Evolutionary conservation across 2,329 filamentous ascomycete genomes (phyloP).

Genomic region (Proliferodiscus dingleyae): DNA sequence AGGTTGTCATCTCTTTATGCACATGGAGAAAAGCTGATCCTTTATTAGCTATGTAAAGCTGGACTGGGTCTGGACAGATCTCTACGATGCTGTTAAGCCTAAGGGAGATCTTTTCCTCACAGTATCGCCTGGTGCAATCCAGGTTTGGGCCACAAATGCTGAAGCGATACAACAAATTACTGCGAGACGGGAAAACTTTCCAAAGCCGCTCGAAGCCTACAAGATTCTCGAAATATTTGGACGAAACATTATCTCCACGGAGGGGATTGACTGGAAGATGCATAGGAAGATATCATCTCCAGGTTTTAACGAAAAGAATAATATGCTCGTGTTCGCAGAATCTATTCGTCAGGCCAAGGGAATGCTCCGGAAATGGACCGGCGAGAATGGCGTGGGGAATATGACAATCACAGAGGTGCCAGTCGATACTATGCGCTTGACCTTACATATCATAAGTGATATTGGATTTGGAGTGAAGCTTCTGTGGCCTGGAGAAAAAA

Average conservation of each 20-base stretch:
- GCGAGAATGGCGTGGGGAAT: conserved; percentile 35
- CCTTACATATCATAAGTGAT: conserved; percentile 56
- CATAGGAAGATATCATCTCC: conserved; percentile 69
- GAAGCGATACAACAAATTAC: conserved; percentile 63
- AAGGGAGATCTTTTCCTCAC: conserved; percentile 60
- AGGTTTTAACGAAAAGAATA: conserved; percentile 73
- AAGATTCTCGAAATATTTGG: conserved; percentile 60
- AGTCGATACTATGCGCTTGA: conserved; percentile 60
- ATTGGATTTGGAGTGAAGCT: conserved; percentile 66
- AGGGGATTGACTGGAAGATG: conserved; percentile 64
- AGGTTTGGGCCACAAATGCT: conserved; percentile 56
- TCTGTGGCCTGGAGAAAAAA: conserved; percentile 57
- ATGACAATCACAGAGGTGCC: conserved; percentile 52
- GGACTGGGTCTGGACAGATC: conserved; percentile 54
- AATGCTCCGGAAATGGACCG: conserved; percentile 56
- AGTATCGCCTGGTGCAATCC: conserved; percentile 51
- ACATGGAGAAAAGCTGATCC: background rate
- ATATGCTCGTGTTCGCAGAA: conserved; percentile 60
- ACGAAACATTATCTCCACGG: conserved; percentile 65
- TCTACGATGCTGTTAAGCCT: conserved; percentile 53
- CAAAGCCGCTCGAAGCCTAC: conserved; percentile 60
- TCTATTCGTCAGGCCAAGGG: conserved; percentile 57
- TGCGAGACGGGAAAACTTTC: conserved; percentile 63
- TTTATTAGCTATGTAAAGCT: conserved; percentile 47
- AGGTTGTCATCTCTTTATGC: conserved; percentile 28